phyloP scores from a whole-genome alignment of 306 rosid genomes.

The Sesbania bispinosa region DNA sequence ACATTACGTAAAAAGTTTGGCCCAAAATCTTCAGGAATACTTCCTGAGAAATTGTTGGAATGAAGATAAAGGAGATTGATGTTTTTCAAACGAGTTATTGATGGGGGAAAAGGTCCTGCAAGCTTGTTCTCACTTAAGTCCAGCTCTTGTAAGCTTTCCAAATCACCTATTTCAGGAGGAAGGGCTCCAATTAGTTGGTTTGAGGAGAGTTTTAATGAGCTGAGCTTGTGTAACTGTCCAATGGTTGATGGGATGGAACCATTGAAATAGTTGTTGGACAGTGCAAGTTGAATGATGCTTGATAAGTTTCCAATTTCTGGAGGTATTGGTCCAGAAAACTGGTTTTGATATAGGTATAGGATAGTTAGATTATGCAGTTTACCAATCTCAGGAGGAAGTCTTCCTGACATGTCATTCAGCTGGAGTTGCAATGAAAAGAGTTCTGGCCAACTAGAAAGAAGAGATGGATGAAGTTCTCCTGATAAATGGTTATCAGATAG shows the following conservation, averaged over 20 bases:
- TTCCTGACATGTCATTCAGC: conserved; percentile 13
- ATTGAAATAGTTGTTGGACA: neutral
- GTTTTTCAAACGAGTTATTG: conserved; percentile 3
- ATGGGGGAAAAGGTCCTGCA: conserved; percentile 20
- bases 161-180: conserved; percentile 23
- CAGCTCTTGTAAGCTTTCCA: conserved; percentile 3
- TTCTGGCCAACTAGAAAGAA: conserved; percentile 24
- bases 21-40: conserved; percentile 28
- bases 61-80: conserved; percentile 15
- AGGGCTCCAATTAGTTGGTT: conserved; percentile 21
- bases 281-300: neutral
- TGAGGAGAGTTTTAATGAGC: neutral
- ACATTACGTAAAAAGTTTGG: neutral
- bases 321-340: conserved; percentile 18
- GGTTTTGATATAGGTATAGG: conserved; percentile 7
- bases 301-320: conserved; percentile 24
- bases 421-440: conserved; percentile 21
- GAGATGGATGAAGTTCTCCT: conserved; percentile 28
- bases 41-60: conserved; percentile 29
- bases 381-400: conserved; percentile 23
- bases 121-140: conserved; percentile 11
- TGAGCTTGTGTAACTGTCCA: conserved; percentile 24
- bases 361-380: conserved; percentile 13
- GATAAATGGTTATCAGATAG: conserved; percentile 13
- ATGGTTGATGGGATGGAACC: conserved; percentile 31